Conservation (phyloP, 2,329 filamentous ascomycete genomes). For the Fusarium sp. region DNA sequence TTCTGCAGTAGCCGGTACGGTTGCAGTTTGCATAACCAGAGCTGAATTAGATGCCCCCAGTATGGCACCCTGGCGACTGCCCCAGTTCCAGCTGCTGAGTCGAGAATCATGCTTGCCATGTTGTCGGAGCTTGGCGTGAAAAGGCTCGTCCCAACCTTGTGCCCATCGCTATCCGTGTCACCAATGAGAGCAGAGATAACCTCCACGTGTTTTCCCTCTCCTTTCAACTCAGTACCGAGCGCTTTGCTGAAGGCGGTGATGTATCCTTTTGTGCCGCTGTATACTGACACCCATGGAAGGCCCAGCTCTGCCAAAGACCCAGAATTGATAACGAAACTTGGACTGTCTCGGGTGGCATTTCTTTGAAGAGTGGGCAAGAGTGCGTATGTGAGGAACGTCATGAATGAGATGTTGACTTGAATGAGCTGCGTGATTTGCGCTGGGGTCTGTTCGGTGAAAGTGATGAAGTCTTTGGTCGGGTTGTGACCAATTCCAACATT, state of each 20-base stretch:
- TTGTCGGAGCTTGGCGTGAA: conserved; percentile 1
- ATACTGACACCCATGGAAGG: conserved; percentile 5
- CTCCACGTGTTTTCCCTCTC: conserved; percentile 2
- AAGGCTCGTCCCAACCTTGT: conserved; percentile 4
- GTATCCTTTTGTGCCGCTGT: conserved; percentile 6
- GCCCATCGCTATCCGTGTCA: conserved; percentile 2
- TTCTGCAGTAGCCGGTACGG: not conserved
- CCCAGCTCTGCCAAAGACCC: conserved; percentile 7
- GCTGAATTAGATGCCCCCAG: not conserved
- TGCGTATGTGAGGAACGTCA: conserved; percentile 2
- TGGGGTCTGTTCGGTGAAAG: not conserved
- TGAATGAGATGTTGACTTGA: conserved; percentile 7
- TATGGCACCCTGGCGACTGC: not conserved
- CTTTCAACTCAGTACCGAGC: not conserved
- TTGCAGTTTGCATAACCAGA: not conserved
- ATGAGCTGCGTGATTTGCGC: conserved; percentile 2
- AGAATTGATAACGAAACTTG: conserved; percentile 7
- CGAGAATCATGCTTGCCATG: conserved; percentile 1
- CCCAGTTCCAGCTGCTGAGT: not conserved
- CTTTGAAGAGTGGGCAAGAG: not conserved
- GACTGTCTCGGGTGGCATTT: not conserved
- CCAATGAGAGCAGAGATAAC: conserved; percentile 3
- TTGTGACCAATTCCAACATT: conserved; percentile 4
- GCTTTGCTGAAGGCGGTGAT: conserved; percentile 8
- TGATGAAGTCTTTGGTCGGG: not conserved